Evolutionary conservation across 2,329 filamentous ascomycete genomes (phyloP), one percentile per base, ranked within the genome.

Genomic region (Colletotrichum tofieldiae): DNA sequence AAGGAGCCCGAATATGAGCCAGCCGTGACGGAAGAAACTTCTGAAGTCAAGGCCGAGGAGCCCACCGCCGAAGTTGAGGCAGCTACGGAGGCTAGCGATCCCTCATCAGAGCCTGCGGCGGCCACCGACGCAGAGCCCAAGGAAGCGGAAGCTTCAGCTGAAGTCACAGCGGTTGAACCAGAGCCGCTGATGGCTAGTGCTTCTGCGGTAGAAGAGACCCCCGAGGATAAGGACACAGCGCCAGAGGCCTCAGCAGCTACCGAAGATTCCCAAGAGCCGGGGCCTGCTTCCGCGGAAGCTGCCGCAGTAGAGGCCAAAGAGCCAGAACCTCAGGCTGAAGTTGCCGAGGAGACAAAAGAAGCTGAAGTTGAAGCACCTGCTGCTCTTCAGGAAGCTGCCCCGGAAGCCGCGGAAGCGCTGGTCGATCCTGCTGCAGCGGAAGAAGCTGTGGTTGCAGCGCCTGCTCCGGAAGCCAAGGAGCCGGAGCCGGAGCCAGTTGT

Each of bases 381-480:
- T 35, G 55, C 35, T 11, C 26, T 45, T 20, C 35, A 35, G 2
- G 65, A 54, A 26, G 14, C 51, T 16, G 43, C 20, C 18, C 66
- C 52, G 8, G 58, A n/a, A 23, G 47, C 20, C 7, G 55, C 54
- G 20, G 63, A 67, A 23, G 18, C 47, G 3, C 62, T 37, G 3
- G 18, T 49, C 12, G 55, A 71, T 6, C 16, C 69, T 49, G 35
- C 41, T 29, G 32, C 37, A 16, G 29, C 54, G 23, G 47, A 67
- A 23, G 63, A 67, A 39, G 18, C 37, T 16, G 16, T 14, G 1
- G 11, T 41, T 23, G n/a, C 29, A 12, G 51, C 64, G n/a, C 26
- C 67, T n/a, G 67, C 20, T 14, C 43, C 35, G 5, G 67, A 65
- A 70, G 20, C 62, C 18, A 64, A 66, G 39, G 39, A 60, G 56